A percentile compares a stretch with the other conserved stretches of the same genome.
These are phyloP conservation scores for Arabidopsis hybrid DNA, from an alignment of 441 rosid genomes.

Conservation along the genomic window DNA sequence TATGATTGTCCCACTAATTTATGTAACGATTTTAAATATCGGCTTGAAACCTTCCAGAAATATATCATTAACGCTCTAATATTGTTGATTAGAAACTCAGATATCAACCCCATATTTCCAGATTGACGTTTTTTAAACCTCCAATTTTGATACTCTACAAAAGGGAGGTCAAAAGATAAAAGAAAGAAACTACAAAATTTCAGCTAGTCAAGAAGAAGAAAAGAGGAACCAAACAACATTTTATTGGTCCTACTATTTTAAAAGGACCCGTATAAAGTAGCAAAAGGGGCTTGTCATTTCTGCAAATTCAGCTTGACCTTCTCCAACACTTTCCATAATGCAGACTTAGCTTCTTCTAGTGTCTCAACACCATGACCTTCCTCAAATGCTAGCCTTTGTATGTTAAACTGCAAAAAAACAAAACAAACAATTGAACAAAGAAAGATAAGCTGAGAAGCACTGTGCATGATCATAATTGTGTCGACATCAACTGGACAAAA, in stretches of 20 bases:
- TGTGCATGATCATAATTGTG: background rate
- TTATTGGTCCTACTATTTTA: constrained; percentile 9
- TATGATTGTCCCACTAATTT: background rate
- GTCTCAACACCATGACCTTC: constrained; percentile 83
- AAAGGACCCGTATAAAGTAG: constrained; percentile 13
- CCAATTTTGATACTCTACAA: constrained; percentile 27
- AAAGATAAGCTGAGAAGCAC: constrained; percentile 1
- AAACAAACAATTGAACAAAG: constrained; percentile 11
- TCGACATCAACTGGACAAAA: background rate
- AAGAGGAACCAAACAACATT: constrained; percentile 19
- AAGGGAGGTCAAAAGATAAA: constrained; percentile 9
- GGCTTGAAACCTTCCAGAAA: background rate
- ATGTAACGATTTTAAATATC: background rate
- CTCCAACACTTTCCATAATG: constrained; percentile 74
- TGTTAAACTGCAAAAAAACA: constrained; percentile 62
- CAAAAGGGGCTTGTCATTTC: constrained; percentile 46
- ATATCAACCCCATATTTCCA: constrained; percentile 19
- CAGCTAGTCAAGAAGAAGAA: constrained; percentile 6
- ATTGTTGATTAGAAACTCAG: constrained; percentile 22
- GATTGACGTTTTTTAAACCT: constrained; percentile 1
- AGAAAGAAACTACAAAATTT: constrained; percentile 32
- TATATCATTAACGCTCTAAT: background rate
- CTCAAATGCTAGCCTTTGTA: constrained; percentile 90
- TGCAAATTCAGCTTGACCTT: constrained; percentile 68
- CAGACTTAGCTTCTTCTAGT: constrained; percentile 86